A percentile compares a stretch with the other conserved stretches of the same genome.
Evolutionary conservation across 1,284 basidiomycete genomes (phyloP).

Genomic region (Exobasidium cylindrosporum): DNA sequence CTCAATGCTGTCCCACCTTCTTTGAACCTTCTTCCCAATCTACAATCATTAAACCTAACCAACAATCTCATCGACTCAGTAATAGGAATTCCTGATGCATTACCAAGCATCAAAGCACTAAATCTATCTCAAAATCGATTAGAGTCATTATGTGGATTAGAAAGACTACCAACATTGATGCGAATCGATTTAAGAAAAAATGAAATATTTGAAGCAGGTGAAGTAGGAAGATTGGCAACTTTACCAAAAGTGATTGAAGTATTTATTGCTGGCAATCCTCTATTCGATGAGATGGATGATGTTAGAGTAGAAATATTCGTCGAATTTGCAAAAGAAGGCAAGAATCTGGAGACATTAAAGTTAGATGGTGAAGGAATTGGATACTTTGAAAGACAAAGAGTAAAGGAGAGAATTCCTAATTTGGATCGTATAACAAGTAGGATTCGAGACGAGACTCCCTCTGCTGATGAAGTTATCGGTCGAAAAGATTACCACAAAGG

Average conservation of each 20-base stretch:
- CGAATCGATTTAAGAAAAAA: slow-evolving; percentile 84
- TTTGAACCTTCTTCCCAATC: slow-evolving; percentile 70
- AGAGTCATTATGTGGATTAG: slow-evolving; percentile 87
- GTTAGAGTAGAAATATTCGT: slow-evolving; percentile 76
- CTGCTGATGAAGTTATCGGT: slow-evolving; percentile 13
- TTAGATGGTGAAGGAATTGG: slow-evolving; percentile 73
- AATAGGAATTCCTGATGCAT: slow-evolving; percentile 63
- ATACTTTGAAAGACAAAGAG: slow-evolving; percentile 71
- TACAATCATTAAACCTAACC: slow-evolving; percentile 80
- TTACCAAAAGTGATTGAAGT: slow-evolving; percentile 57
- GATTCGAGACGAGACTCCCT: slow-evolving; percentile 10
- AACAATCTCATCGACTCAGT: slow-evolving; percentile 97
- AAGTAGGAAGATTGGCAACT: slow-evolving; percentile 80
- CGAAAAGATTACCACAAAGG: no score
- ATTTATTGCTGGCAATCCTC: slow-evolving; percentile 43
- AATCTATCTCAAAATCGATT: slow-evolving; percentile 67
- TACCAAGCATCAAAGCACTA: slow-evolving; percentile 34
- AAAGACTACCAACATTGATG: slow-evolving; percentile 76
- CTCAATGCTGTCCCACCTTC: slow-evolving; percentile 64
- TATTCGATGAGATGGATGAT: slow-evolving; percentile 52
- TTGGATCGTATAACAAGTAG: slow-evolving; percentile 4
- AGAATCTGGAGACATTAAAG: slow-evolving; percentile 45
- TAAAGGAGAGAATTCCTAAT: slow-evolving; percentile 37
- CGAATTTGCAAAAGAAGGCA: slow-evolving; percentile 76
- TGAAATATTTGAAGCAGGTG: slow-evolving; percentile 73